A percentile compares a stretch with the other conserved stretches of the same genome.
These are phyloP conservation scores for Amaranthus hypochondriacus DNA, from an alignment of 148 eudicot genomes.

Conservation along the genomic window DNA sequence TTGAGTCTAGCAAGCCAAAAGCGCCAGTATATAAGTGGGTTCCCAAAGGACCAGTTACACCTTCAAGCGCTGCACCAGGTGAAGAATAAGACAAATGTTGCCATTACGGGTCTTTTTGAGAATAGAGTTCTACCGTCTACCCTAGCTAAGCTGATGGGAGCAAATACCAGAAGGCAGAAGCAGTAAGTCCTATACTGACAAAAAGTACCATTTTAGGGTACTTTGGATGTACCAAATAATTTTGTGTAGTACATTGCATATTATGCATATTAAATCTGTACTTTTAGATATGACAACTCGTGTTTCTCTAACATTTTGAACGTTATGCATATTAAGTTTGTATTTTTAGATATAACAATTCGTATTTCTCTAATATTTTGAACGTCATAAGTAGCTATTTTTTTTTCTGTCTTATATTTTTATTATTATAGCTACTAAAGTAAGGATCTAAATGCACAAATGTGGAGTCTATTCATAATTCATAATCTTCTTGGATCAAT, in stretches of 20 bases:
- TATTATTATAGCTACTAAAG: neutral
- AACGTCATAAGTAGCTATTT: neutral
- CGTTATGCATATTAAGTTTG: neutral
- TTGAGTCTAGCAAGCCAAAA: slow-evolving; percentile 26
- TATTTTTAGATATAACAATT: slow-evolving; percentile 2
- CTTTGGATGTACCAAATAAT: slow-evolving; percentile 10
- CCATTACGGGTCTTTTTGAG: neutral
- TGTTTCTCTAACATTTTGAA: neutral
- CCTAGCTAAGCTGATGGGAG: slow-evolving; percentile 19
- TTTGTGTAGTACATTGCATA: neutral
- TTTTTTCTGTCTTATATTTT: neutral
- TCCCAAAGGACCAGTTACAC: slow-evolving; percentile 29
- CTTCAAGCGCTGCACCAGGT: neutral
- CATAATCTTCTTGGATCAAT: no score
- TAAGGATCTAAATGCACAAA: neutral
- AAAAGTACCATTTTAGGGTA: slow-evolving; percentile 5
- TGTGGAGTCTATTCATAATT: no score
- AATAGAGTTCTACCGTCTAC: neutral
- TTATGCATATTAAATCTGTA: slow-evolving; percentile 7
- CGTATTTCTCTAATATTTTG: neutral
- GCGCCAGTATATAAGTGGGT: slow-evolving; percentile 31
- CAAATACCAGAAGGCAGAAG: neutral
- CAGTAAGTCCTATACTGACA: slow-evolving; percentile 5
- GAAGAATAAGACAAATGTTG: slow-evolving; percentile 11
- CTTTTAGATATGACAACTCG: neutral